These are phyloP conservation scores for Anastatica hierochuntica DNA, from an alignment of 345 rosid genomes.

Conservation along the genomic window DNA sequence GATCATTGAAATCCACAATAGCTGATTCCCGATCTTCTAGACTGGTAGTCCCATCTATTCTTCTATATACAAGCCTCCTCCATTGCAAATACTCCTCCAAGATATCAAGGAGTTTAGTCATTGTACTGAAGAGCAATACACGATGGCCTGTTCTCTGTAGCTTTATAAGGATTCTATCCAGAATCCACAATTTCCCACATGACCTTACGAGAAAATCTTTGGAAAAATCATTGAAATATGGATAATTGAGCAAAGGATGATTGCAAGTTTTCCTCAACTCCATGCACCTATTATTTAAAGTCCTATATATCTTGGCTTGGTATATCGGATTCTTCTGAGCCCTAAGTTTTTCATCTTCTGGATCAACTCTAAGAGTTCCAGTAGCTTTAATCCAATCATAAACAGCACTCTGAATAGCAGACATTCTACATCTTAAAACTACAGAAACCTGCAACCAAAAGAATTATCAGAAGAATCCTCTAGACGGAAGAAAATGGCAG, in stretches of 20 bases:
- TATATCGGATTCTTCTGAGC: constrained; percentile 70
- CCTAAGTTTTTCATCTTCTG: constrained; percentile 79
- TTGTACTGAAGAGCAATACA: constrained; percentile 95
- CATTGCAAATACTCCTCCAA: constrained; percentile 96
- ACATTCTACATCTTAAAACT: constrained; percentile 94
- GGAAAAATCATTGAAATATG: constrained; percentile 75
- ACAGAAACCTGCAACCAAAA: constrained; percentile 69
- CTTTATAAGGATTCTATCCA: constrained; percentile 91
- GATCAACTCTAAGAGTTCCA: constrained; percentile 92
- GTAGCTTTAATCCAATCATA: constrained; percentile 99
- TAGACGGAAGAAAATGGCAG: neutral
- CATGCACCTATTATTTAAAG: constrained; percentile 96
- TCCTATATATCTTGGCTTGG: constrained; percentile 62
- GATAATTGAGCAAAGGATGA: constrained; percentile 96
- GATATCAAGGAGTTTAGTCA: constrained; percentile 98
- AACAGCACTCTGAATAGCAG: constrained; percentile 89
- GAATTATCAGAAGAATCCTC: constrained; percentile 25
- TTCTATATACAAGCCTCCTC: constrained; percentile 78
- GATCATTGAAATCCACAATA: constrained; percentile 90
- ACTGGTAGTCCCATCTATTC: constrained; percentile 99
- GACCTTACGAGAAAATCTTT: constrained; percentile 90
- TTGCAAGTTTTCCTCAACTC: constrained; percentile 96
- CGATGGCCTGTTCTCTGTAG: constrained; percentile 93
- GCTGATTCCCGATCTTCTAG: constrained; percentile 99
- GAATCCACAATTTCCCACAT: constrained; percentile 93